Evolutionary conservation across 2,329 filamentous ascomycete genomes (phyloP), one percentile per base, ranked within the genome.

Genomic region (Pyrenophora teres): DNA sequence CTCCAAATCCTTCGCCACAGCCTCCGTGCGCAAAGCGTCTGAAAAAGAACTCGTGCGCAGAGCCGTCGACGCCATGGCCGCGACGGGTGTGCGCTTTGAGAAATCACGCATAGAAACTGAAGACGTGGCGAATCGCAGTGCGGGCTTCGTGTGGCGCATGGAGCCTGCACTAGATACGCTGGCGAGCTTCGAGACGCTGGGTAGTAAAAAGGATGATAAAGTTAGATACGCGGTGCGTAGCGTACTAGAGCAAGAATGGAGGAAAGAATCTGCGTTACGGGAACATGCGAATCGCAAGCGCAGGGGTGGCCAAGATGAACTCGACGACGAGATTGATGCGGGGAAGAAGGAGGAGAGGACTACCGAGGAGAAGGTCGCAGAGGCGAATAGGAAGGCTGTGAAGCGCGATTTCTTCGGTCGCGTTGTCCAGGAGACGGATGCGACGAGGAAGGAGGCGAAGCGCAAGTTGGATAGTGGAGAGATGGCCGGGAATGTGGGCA

Each of bases 181-280:
- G 0, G 81, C 88, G 1, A 82, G 83, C 0, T 97, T 90, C 63
- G 86, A 90, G 61, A 90, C 90, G 0, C 83, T 84, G 3, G 76
- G 69, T 2, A 68, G 81, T 3, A 77, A 80, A 32, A 82, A 83
- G 2, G 83, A 84, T 8, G 86, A 85, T 0, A 91, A 90, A 0
- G 90, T 90, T 0, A 85, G 94, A n/a, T 99, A 91, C 68, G 93
- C 93, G 1, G 88, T 99, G 5, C 87, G 94, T 18, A 93, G 97
- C 72, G 92, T 97, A 7, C 81, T 99, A 1, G 92, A 96, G 67
- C 90, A 94, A 70, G 93, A 97, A 72, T 89, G 93, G 64, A 85
- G 84, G 54, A 90, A 88, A 67, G 87, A 90, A 40, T 82, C 87
- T 10, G 77, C 83, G 25, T 78, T 85, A 30, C 86, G 87, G 12